These are phyloP conservation scores for Apiospora rasikravindrae DNA, from an alignment of 2,329 filamentous ascomycete genomes.

Conservation along the genomic window DNA sequence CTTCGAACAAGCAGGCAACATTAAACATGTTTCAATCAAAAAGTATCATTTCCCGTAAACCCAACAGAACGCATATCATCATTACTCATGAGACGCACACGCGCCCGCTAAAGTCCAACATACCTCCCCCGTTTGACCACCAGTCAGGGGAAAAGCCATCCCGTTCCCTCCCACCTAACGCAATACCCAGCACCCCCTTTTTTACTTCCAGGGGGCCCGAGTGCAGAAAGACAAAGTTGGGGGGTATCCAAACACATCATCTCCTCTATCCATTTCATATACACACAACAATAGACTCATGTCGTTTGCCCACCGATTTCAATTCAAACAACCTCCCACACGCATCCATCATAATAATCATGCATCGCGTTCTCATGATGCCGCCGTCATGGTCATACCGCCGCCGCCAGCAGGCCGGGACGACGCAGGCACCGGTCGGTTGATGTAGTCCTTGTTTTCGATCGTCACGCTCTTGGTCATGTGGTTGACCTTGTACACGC, in stretches of 20 bases:
- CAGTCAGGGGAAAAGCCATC: neutral
- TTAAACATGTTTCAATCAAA: neutral
- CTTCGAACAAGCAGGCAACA: neutral
- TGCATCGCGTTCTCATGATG: neutral
- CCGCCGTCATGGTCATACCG: neutral
- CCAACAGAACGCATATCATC: neutral
- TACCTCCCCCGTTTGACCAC: neutral
- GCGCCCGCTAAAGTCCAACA: neutral
- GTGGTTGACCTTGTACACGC: conserved; percentile 99
- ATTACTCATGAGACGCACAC: neutral
- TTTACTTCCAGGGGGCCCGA: neutral
- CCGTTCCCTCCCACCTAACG: neutral
- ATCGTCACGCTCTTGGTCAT: conserved; percentile 95
- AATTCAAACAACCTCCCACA: neutral
- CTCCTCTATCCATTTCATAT: neutral
- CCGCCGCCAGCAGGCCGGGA: neutral
- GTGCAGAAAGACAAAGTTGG: conserved; percentile 13
- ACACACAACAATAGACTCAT: neutral
- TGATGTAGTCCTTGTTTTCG: conserved; percentile 80
- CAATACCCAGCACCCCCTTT: neutral
- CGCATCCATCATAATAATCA: neutral
- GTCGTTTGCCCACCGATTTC: too few relatives aligned
- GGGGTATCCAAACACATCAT: conserved; percentile 7
- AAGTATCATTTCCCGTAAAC: neutral
- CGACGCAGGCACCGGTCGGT: conserved; percentile 24